A percentile compares a stretch with the other conserved stretches of the same genome.
Conservation (phyloP, 2,329 filamentous ascomycete species). For the Lasiodiplodia gonubiensis region DNA sequence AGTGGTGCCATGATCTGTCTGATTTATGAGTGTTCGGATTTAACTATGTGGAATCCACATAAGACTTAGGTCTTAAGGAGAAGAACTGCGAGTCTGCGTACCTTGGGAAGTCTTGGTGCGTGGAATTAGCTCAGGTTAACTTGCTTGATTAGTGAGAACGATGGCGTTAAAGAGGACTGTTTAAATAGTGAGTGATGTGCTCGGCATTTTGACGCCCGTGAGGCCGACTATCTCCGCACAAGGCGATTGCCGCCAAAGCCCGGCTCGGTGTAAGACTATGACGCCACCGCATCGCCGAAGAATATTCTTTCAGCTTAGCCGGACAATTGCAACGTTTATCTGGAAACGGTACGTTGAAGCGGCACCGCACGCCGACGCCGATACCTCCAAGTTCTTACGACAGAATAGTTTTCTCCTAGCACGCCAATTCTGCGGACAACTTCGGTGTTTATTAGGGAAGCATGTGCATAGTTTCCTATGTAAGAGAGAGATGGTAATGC, state of each 20-base stretch:
- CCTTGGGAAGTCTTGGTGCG: not conserved
- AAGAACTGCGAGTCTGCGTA: not conserved
- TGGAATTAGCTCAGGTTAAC: not conserved
- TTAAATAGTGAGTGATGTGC: not conserved
- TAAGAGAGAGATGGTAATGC: no score
- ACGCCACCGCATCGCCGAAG: not conserved
- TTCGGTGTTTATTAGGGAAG: no score
- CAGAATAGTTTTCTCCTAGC: no score
- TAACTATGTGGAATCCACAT: not conserved
- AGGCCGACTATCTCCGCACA: not conserved
- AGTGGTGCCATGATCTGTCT: constrained; percentile 28
- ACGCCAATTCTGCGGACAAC: no score
- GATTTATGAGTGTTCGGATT: not conserved
- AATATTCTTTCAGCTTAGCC: not conserved
- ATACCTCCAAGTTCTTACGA: no score
- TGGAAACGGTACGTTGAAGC: no score
- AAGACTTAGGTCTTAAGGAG: not conserved
- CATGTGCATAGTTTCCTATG: no score
- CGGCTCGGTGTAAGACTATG: not conserved
- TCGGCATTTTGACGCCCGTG: not conserved
- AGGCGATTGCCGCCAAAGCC: not conserved
- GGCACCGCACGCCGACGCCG: no score
- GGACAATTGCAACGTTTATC: not conserved
- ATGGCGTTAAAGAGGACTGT: not conserved
- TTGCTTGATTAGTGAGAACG: not conserved